Evolutionary conservation across 2,329 filamentous ascomycete genomes (phyloP).

Genomic region (Alternaria triticina): DNA sequence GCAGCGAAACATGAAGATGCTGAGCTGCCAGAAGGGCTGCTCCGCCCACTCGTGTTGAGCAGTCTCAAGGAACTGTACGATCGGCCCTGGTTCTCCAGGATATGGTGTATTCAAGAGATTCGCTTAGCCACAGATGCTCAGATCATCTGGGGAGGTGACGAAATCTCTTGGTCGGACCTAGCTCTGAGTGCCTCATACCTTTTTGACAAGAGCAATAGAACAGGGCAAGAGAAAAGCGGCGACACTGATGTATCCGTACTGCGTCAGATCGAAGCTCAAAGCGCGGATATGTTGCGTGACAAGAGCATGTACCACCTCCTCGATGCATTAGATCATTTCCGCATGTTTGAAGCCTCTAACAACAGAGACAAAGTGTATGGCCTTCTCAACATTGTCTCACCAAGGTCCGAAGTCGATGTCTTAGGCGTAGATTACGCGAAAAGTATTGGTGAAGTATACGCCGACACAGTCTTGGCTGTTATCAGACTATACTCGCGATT

Average conservation of each 20-base stretch:
- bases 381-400: neutral
- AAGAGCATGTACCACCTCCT: neutral
- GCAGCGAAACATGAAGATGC: neutral
- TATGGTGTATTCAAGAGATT: slow-evolving; percentile 18
- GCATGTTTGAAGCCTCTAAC: slow-evolving; percentile 2
- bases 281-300: neutral
- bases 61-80: slow-evolving; percentile 2
- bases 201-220: neutral
- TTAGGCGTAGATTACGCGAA: slow-evolving; percentile 2
- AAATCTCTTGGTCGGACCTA: neutral
- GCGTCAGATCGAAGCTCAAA: neutral
- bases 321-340: neutral
- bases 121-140: neutral
- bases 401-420: neutral
- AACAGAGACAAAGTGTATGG: slow-evolving; percentile 14
- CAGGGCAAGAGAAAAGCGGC: neutral
- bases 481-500: neutral
- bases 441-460: neutral
- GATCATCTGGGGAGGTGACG: slow-evolving; percentile 5
- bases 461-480: neutral
- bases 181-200: neutral
- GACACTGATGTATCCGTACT: neutral
- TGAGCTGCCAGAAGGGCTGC: neutral
- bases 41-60: neutral
- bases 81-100: slow-evolving; percentile 8